Evolutionary conservation across 768 basidiomycete genomes (phyloP), one percentile per base, ranked within the genome.

Genomic region (Russula earlei): DNA sequence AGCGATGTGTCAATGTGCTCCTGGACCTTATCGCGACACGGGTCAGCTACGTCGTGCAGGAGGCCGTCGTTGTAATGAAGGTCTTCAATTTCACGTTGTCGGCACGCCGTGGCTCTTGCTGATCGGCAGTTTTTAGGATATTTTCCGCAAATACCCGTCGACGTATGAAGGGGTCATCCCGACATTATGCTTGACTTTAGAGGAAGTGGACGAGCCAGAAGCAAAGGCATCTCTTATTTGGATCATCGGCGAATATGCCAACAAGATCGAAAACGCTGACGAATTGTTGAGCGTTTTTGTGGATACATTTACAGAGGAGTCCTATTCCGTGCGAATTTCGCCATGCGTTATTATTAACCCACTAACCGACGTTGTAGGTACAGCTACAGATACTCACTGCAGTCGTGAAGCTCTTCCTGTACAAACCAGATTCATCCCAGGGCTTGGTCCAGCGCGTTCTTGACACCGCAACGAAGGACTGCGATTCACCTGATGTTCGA

Each of bases 51-150:
- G 92, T 99, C 33, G 94, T 97, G 3, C 95, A 98, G 67, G 95
- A 99, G 71, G 93, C 92, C 1, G 90, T 98, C 3, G 93, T 99
- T 2, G 93, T 99, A 2, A 96, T 99, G 90, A 98, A 97, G 82
- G 94, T 91, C 48, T 46, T 75, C 56, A n/a, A n/a, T 20, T 12
- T 17, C 22, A 36, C 34, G 1, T 24, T 5, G 15, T 34, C 19
- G 20, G 24, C 20, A 11, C 22, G 4, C 29, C 5, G 8, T 17
- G 3, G 25, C 20, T 9, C 37, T 19, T 29, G 17, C 31, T 47
- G 29, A 56, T 45, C 9, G 20, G 54, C 43, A 43, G 17, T 49
- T 43, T 47, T 12, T 63, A 97, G 93, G 95, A 99, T 65, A 95
- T 98, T 59, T 99, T 98, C 82, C 82, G 95, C 44, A 92, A 91